phyloP scores from a whole-genome alignment of 768 basidiomycete species.

The Leccinum variicolor region DNA sequence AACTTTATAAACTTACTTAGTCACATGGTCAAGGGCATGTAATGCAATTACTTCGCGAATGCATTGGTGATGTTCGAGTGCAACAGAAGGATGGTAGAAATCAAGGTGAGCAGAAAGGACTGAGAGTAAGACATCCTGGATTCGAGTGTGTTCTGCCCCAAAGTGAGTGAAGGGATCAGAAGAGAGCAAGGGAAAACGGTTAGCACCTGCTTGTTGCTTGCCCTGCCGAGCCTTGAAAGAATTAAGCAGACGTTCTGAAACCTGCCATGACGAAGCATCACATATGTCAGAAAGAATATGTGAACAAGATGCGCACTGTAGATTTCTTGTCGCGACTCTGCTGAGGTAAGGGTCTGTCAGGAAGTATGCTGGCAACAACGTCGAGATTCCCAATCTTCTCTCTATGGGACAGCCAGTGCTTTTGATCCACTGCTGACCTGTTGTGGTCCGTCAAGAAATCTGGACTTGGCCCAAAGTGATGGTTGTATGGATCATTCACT shows the following conservation, averaged over 20 bases:
- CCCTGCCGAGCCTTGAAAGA: conserved; percentile 54
- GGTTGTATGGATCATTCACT: conserved; percentile 55
- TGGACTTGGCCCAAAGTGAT: conserved; percentile 68
- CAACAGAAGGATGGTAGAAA: conserved; percentile 64
- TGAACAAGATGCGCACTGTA: conserved; percentile 15
- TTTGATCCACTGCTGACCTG: conserved; percentile 50
- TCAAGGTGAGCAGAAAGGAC: conserved; percentile 68
- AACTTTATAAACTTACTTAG: conserved; percentile 52
- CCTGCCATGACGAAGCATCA: conserved; percentile 34
- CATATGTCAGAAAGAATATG: neutral
- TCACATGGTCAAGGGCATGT: conserved; percentile 86
- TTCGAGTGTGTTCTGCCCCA: conserved; percentile 42
- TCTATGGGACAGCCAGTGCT: conserved; percentile 53
- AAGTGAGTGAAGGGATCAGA: conserved; percentile 3
- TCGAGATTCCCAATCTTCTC: conserved; percentile 52
- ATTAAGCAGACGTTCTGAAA: conserved; percentile 52
- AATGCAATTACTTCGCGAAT: conserved; percentile 69
- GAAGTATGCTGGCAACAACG: conserved; percentile 44
- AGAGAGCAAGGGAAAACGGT: neutral
- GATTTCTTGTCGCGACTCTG: conserved; percentile 22
- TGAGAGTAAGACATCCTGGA: conserved; percentile 70
- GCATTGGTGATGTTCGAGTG: conserved; percentile 59
- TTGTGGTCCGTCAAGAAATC: conserved; percentile 46
- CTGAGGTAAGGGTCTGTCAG: conserved; percentile 37
- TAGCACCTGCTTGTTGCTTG: conserved; percentile 52